Percentiles rank a stretch among this genome's conserved stretches.
phyloP scores from a whole-genome alignment of 2,329 filamentous ascomycete genomes.

The Penicillium sp. region DNA sequence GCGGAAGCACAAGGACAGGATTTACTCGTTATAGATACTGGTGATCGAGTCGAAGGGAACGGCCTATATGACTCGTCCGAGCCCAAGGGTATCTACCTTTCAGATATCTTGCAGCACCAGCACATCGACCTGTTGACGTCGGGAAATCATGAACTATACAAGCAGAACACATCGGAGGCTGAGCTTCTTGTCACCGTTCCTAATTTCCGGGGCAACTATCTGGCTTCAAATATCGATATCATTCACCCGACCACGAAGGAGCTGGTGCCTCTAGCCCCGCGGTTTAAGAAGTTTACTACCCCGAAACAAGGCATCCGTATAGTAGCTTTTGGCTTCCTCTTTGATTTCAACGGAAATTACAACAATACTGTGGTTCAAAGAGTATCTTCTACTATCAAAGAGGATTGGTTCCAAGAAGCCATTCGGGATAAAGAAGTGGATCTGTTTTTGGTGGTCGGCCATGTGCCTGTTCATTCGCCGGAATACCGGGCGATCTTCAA shows the following conservation, averaged over 20 bases:
- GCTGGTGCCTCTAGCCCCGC: constrained; percentile 70
- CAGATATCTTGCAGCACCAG: constrained; percentile 81
- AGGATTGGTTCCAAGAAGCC: constrained; percentile 84
- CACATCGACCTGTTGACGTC: constrained; percentile 78
- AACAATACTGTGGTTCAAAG: constrained; percentile 85
- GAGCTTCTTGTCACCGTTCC: constrained; percentile 80
- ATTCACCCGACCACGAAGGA: constrained; percentile 69
- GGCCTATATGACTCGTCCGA: constrained; percentile 87
- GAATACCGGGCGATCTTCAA: constrained; percentile 77
- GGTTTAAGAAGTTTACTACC: constrained; percentile 87
- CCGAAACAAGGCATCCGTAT: constrained; percentile 83
- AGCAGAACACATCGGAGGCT: constrained; percentile 69
- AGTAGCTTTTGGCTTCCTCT: constrained; percentile 89
- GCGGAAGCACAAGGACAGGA: constrained; percentile 78
- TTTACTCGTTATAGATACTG: constrained; percentile 90
- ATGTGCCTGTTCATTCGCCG: constrained; percentile 75
- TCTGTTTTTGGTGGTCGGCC: constrained; percentile 80
- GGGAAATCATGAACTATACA: constrained; percentile 95
- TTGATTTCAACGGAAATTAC: constrained; percentile 85
- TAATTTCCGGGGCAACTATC: constrained; percentile 74
- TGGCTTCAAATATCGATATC: constrained; percentile 93
- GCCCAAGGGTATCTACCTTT: constrained; percentile 85
- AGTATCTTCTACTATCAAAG: constrained; percentile 75
- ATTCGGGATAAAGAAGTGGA: constrained; percentile 77
- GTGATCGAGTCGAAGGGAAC: constrained; percentile 90